These are phyloP conservation scores for Wickerhamiella slavikovae DNA, from an alignment of 805 yeast genomes.

Conservation along the genomic window DNA sequence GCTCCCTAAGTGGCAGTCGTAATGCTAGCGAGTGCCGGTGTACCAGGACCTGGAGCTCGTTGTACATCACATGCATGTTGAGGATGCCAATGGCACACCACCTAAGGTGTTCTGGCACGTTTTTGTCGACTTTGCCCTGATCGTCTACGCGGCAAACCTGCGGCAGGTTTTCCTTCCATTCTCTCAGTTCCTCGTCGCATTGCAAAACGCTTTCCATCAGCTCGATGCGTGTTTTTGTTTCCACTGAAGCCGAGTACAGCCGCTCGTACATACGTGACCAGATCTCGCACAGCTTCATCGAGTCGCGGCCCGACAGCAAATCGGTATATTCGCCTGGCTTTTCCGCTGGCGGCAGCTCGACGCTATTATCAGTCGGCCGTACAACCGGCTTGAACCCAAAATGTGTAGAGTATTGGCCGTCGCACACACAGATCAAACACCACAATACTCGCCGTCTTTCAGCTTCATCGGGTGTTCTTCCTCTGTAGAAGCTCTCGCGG, in stretches of 20 bases:
- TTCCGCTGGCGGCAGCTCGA: no score
- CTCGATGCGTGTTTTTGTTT: conserved; percentile 3
- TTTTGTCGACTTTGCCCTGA: not conserved
- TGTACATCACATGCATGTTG: conserved; percentile 2
- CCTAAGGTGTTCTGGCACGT: not conserved
- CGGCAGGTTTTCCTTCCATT: conserved; percentile 7
- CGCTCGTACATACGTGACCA: conserved; percentile 6
- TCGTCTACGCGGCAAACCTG: not conserved
- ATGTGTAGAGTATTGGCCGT: no score
- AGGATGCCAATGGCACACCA: not conserved
- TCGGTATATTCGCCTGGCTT: no score
- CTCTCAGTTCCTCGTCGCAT: conserved; percentile 5
- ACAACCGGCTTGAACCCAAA: no score
- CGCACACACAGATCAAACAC: conserved; percentile 29
- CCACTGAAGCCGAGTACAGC: conserved; percentile 8
- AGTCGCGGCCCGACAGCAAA: no score
- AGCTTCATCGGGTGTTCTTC: conserved; percentile 21
- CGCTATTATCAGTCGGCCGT: no score
- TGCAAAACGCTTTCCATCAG: conserved; percentile 5
- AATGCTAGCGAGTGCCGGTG: conserved; percentile 11
- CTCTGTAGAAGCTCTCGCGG: conserved; percentile 24
- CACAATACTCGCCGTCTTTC: conserved; percentile 24
- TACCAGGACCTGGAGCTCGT: conserved; percentile 7
- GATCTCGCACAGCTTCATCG: conserved; percentile 4
- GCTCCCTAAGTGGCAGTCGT: conserved; percentile 6